Evolutionary conservation across 371 early-diverging fungal species (phyloP).

Genomic region (Enterospora canceri): DNA sequence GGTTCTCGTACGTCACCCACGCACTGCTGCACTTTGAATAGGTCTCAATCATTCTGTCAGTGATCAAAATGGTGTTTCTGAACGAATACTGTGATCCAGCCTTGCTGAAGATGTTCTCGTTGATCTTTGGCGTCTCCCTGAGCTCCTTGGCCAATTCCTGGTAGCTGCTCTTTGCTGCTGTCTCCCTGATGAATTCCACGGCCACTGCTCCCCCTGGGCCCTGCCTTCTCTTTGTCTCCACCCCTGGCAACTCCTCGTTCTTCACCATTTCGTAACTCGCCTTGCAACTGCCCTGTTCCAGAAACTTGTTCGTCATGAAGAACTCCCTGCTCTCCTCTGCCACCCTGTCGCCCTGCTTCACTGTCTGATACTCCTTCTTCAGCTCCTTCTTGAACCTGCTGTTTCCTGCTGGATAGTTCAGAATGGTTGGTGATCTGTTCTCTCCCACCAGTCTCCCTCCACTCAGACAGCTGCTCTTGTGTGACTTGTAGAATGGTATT

Average conservation of each 20-base stretch:
- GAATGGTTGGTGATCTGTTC: constrained; percentile 26
- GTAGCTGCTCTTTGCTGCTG: too few relatives aligned
- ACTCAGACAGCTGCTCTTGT: constrained; percentile 21
- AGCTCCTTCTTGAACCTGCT: constrained; percentile 35
- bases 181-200: too few relatives aligned
- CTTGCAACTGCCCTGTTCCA: background rate
- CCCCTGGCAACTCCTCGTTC: background rate
- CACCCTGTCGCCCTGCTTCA: constrained; percentile 7
- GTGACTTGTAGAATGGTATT: constrained; percentile 26
- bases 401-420: constrained; percentile 21
- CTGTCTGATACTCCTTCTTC: constrained; percentile 24
- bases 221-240: too few relatives aligned
- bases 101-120: too few relatives aligned
- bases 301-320: constrained; percentile 25
- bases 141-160: too few relatives aligned
- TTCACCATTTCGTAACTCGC: background rate
- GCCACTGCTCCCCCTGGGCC: too few relatives aligned
- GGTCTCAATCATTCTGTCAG: background rate
- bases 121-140: too few relatives aligned
- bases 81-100: too few relatives aligned
- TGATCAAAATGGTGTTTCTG: background rate
- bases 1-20: background rate
- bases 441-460: constrained; percentile 23
- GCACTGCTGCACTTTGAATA: background rate
- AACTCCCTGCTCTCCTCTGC: constrained; percentile 25